Percentiles rank a stretch among this genome's conserved stretches.
Evolutionary conservation across 495 filamentous ascomycete genomes (phyloP).

Genomic region (Entonaema liquescens): DNA sequence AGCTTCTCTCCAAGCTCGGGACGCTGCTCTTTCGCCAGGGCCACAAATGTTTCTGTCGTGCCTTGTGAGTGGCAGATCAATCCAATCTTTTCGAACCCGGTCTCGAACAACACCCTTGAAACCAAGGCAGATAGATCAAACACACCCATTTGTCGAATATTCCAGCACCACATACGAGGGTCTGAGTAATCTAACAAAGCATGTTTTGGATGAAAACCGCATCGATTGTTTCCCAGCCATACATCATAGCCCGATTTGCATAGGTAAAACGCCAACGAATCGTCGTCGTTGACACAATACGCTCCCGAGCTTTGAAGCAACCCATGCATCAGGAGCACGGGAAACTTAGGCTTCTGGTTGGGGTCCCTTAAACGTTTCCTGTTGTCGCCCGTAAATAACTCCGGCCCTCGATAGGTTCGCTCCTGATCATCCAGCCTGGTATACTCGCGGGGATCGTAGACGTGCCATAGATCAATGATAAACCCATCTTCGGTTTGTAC

Average conservation of each 20-base stretch:
- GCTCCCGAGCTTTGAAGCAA: constrained; percentile 87
- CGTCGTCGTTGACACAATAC: constrained; percentile 90
- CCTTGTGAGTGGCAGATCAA: constrained; percentile 91
- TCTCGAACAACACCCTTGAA: constrained; percentile 81
- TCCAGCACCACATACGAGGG: constrained; percentile 97
- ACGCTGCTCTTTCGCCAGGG: constrained; percentile 89
- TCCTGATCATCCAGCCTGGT: constrained; percentile 51
- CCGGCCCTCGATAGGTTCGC: constrained; percentile 52
- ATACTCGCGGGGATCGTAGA: constrained; percentile 86
- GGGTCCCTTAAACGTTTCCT: constrained; percentile 32
- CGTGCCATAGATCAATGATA: constrained; percentile 85
- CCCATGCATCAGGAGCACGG: constrained; percentile 88
- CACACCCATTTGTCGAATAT: constrained; percentile 92
- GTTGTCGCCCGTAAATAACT: constrained; percentile 47
- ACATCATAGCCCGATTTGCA: constrained; percentile 95
- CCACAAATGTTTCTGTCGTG: constrained; percentile 88
- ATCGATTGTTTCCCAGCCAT: constrained; percentile 95
- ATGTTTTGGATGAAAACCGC: constrained; percentile 83
- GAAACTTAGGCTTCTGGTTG: constrained; percentile 71
- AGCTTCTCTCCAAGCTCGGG: constrained; percentile 86
- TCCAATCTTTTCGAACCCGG: constrained; percentile 83
- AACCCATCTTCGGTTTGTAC: constrained; percentile 97
- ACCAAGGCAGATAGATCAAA: constrained; percentile 91
- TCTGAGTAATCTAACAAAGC: constrained; percentile 73
- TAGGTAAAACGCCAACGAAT: constrained; percentile 89